Base-by-base conservation (phyloP, 768 basidiomycete species). In the Panus rudis region DNA sequence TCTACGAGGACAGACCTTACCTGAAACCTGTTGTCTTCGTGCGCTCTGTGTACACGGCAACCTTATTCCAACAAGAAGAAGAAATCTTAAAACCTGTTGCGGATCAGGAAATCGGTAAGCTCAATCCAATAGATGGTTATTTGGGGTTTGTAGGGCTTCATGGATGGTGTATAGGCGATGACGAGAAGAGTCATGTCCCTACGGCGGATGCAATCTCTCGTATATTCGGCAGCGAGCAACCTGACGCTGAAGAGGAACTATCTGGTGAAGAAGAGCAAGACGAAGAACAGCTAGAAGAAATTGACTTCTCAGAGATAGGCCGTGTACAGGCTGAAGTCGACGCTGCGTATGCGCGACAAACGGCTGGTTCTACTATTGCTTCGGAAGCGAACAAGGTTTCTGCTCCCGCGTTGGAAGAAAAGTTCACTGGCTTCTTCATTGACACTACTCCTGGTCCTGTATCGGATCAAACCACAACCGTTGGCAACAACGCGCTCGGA, bases 1-100 rank as follows among this genome's bases (percentile, higher is more conserved):
- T 84, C 6, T 69, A 74, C 46, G 62, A 71, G 20, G 73, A 78
- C 28, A 64, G 86, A 22, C 84, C 83, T 2, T 64, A 78, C 0
- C 65, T 89, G 14, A 66, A 68, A n/a, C 87, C 86, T 0, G 65
- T 91, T 50, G 62, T 63, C 11, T 90, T 91, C 50, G 84, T 90
- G 11, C 77, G 67, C 14, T 77, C 82, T 0, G 65, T 70, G 10
- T 40, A 70, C 32, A 76, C 73, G 2, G 63, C 73, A 41, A 59
- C 72, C 54, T 43, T 71, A 67, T 63, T 90, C 76, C 49, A 61
- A 26, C 39, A 68, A 8, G 71, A 81, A 34, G 81, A 84, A 31
- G 84, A 85, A 6, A 61, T 86, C 12, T 57, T 85, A 23, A 62
- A 78, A 49, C 63, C 83, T 1, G 56, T 69, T 1, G 65, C 68